Conservation (phyloP, 805 yeast species). For the Teunomyces aglyptinius region DNA sequence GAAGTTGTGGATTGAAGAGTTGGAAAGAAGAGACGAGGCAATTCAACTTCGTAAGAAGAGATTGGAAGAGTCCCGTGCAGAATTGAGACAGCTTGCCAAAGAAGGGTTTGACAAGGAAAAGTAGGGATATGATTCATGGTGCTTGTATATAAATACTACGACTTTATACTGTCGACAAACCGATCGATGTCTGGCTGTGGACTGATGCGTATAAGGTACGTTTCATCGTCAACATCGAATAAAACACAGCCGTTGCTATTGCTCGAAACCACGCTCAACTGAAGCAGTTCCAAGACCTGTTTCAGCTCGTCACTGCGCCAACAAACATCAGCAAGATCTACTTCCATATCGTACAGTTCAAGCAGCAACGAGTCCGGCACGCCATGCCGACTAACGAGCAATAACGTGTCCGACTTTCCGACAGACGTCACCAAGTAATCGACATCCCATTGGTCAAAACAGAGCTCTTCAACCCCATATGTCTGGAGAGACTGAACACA, state of each 20-base stretch:
- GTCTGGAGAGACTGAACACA: conserved; percentile 10
- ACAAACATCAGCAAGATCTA: background rate
- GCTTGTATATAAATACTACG: background rate
- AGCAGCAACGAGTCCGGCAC: background rate
- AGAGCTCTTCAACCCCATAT: conserved; percentile 13
- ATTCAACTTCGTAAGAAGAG: conserved; percentile 65
- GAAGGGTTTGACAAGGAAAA: conserved; percentile 30
- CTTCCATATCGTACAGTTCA: background rate
- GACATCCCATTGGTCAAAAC: conserved; percentile 15
- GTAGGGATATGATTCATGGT: background rate
- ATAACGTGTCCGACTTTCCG: background rate
- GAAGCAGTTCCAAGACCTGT: background rate
- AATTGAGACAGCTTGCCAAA: conserved; percentile 31
- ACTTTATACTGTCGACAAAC: background rate
- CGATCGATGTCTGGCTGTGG: background rate
- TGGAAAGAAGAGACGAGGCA: conserved; percentile 81
- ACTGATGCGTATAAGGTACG: background rate
- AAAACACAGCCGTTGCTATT: background rate
- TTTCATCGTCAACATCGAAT: background rate
- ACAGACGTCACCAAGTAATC: conserved; percentile 10
- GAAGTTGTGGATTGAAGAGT: conserved; percentile 81
- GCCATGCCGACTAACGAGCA: background rate
- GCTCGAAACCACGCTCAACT: background rate
- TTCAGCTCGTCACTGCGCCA: background rate
- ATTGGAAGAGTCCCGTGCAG: conserved; percentile 59